phyloP scores from a whole-genome alignment of 305 asterid genomes.

The Fraxinus xanthoxyloides region DNA sequence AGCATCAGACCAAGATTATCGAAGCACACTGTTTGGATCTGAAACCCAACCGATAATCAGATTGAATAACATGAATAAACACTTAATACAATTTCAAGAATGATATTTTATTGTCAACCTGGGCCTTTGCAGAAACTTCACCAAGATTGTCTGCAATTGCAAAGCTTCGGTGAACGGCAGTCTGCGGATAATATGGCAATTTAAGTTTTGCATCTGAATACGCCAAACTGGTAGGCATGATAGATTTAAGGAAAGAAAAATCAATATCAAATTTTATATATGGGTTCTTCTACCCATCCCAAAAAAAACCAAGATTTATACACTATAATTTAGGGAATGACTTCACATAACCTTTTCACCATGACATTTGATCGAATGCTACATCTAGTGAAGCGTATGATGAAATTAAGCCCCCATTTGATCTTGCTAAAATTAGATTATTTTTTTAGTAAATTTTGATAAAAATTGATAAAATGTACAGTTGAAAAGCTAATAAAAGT shows the following conservation, averaged over 20 bases:
- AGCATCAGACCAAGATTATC: constrained; percentile 85
- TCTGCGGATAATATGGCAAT: constrained; percentile 40
- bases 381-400: neutral
- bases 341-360: neutral
- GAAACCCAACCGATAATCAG: constrained; percentile 34
- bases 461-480: too few relatives aligned
- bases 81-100: neutral
- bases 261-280: neutral
- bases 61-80: neutral
- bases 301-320: neutral
- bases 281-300: neutral
- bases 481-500: too few relatives aligned
- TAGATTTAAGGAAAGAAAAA: neutral
- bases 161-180: constrained; percentile 94
- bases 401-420: neutral
- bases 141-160: constrained; percentile 87
- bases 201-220: constrained; percentile 20
- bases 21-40: constrained; percentile 96
- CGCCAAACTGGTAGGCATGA: constrained; percentile 9
- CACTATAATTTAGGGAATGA: neutral
- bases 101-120: constrained; percentile 39
- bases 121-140: constrained; percentile 91
- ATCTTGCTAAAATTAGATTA: neutral
- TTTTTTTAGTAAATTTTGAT: neutral
- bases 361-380: neutral